Percentiles rank a stretch among this genome's conserved stretches.
These are phyloP conservation scores for Poterioochromonas sp. DNA, from an alignment of 352 stramenopile species.

Conservation along the genomic window DNA sequence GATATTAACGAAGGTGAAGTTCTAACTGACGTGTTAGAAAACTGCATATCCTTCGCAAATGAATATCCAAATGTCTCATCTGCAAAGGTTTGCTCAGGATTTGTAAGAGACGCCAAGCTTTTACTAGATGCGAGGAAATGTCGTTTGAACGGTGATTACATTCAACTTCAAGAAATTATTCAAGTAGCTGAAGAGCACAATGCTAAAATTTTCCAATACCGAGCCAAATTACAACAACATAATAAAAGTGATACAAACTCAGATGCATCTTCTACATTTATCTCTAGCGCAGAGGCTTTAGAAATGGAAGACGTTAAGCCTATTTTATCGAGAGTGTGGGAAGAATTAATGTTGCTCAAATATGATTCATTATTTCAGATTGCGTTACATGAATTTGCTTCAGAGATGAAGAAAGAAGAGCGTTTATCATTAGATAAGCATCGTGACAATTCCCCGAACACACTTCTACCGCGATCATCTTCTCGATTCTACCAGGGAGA, in stretches of 20 bases:
- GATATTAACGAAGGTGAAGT: background rate
- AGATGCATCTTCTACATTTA: background rate
- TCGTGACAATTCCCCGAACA: too few species aligned
- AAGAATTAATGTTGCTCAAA: slow-evolving; percentile 12
- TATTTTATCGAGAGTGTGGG: slow-evolving; percentile 1
- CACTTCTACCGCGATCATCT: too few species aligned
- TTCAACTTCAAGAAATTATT: background rate
- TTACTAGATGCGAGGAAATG: background rate
- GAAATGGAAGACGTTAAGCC: background rate
- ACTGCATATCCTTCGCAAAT: background rate
- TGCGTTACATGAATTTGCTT: background rate
- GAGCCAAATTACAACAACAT: background rate
- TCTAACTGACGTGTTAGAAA: background rate
- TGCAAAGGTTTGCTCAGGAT: background rate
- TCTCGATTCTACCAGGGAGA: too few species aligned
- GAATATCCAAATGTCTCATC: background rate
- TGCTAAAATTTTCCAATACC: background rate
- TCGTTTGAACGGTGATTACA: background rate
- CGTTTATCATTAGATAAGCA: background rate
- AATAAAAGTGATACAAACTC: background rate
- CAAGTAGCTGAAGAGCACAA: background rate
- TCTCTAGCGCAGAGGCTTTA: background rate
- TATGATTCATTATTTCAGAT: slow-evolving; percentile 5
- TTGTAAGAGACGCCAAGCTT: slow-evolving; percentile 17
- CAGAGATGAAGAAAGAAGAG: slow-evolving; percentile 19